Evolutionary conservation across 805 yeast genomes (phyloP), one percentile per base, ranked within the genome.

Genomic region (Priceomyces carsonii): DNA sequence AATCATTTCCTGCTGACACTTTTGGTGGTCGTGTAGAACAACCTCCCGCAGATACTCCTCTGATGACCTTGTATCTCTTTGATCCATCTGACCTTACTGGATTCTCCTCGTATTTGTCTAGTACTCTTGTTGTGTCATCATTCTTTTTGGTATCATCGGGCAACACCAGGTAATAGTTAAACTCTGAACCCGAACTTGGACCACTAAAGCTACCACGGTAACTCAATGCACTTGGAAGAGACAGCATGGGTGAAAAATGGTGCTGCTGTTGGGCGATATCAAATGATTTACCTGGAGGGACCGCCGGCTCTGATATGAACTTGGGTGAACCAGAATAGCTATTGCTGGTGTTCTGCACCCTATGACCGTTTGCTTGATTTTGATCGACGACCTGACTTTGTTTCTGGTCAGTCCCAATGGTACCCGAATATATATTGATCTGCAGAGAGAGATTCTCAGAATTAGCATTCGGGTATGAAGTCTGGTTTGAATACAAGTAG

Each of bases 21-120:
- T 67, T 71, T 16, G 83, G 83, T 2, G 83, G 82, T 36, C 73
- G 66, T 1, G 80, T 72, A 9, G 69, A 61, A 21, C 75, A 61
- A 0, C 83, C 82, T 14, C 84, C 83, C 3, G 80, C 76, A 20
- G 76, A 70, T 5, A 77, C 59, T 9, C 84, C 84, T 42, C 85
- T 61, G 6, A 77, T 64, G 4, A 79, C 70, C 22, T 73, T 64
- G 45, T 62, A 74, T 21, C 61, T 41, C 18, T 50, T 47, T 13
- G 38, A 36, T 15, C 28, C 32, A 14, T 20, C 18, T 5, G 32
- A 19, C 15, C 10, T 8, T 7, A 19, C 24, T 13, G 24, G 7
- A 12, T 14, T 16, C 8, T 29, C 23, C 8, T 21, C n/a, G n/a
- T n/a, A n/a, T n/a, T n/a, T n/a, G n/a, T n/a, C n/a, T n/a, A n/a